Percentiles rank a stretch among this genome's conserved stretches.
Conservation (phyloP, 257 asterid genomes). For the Dorcoceras hygrometricum region DNA sequence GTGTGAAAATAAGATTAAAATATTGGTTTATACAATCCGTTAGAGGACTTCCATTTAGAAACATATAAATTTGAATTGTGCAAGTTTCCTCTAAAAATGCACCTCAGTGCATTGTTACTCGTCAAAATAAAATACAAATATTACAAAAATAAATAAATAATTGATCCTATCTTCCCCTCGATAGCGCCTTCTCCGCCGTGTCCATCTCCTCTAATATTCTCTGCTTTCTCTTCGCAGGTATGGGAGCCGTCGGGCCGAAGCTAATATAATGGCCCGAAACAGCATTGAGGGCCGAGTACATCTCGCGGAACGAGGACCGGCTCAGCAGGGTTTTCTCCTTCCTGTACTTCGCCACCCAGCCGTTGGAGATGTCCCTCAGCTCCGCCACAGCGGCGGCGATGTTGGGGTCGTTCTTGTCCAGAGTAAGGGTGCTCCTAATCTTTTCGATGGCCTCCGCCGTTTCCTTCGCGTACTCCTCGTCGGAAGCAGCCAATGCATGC, state of each 20-base stretch:
- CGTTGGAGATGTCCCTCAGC: slow-evolving; percentile 66
- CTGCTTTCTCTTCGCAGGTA: slow-evolving; percentile 82
- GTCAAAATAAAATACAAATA: neutral
- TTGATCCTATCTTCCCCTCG: slow-evolving; percentile 60
- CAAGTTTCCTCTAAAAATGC: no score
- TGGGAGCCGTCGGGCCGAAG: slow-evolving; percentile 92
- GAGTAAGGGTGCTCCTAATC: slow-evolving; percentile 52
- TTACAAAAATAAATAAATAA: no score
- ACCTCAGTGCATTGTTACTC: neutral
- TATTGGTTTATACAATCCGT: no score
- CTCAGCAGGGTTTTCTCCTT: slow-evolving; percentile 73
- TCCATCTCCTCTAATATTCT: slow-evolving; percentile 93
- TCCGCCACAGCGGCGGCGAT: slow-evolving; percentile 71
- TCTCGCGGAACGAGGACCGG: slow-evolving; percentile 78
- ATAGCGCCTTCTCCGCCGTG: slow-evolving; percentile 86
- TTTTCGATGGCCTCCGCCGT: slow-evolving; percentile 63
- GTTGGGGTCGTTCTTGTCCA: slow-evolving; percentile 74
- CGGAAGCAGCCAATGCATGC: slow-evolving; percentile 48
- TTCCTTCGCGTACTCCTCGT: slow-evolving; percentile 79
- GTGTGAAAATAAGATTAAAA: no score
- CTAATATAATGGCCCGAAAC: slow-evolving; percentile 94
- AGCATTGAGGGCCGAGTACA: slow-evolving; percentile 88
- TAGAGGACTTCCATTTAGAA: no score
- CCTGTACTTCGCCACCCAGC: slow-evolving; percentile 96
- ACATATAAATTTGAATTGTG: no score